Evolutionary conservation across 768 basidiomycete genomes (phyloP).

Genomic region (Saitozyma sp.): DNA sequence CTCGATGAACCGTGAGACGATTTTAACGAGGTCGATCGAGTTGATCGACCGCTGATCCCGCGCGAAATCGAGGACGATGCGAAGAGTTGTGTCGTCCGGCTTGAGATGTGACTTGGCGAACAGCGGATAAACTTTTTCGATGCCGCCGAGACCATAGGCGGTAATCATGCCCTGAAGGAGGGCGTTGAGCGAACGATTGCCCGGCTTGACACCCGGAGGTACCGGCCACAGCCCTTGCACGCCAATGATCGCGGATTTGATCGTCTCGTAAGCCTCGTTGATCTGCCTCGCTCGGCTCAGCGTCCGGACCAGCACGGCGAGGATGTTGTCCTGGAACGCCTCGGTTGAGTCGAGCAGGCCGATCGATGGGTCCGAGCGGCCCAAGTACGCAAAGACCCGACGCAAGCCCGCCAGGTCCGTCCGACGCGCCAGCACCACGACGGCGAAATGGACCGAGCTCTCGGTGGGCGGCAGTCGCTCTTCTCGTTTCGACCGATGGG

Average conservation of each 20-base stretch:
- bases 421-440: neutral
- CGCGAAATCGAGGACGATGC: conserved; percentile 22
- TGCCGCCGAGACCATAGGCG: neutral
- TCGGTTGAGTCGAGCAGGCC: no score
- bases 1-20: conserved; percentile 11
- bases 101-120: neutral
- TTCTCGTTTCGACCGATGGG: no score
- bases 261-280: conserved; percentile 4
- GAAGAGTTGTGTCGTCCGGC: conserved; percentile 23
- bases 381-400: neutral
- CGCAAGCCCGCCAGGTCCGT: neutral
- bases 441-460: conserved; percentile 2
- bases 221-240: neutral
- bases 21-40: conserved; percentile 16
- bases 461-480: neutral
- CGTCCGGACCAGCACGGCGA: conserved; percentile 2
- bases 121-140: neutral
- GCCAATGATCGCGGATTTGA: neutral
- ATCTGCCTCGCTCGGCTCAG: neutral
- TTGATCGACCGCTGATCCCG: neutral
- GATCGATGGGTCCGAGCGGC: neutral
- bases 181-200: conserved; percentile 11
- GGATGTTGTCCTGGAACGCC: neutral
- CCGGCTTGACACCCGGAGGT: neutral
- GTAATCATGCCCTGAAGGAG: conserved; percentile 1